Evolutionary conservation across 139 green algal genomes (phyloP).

Genomic region (Gonium pectorale): DNA sequence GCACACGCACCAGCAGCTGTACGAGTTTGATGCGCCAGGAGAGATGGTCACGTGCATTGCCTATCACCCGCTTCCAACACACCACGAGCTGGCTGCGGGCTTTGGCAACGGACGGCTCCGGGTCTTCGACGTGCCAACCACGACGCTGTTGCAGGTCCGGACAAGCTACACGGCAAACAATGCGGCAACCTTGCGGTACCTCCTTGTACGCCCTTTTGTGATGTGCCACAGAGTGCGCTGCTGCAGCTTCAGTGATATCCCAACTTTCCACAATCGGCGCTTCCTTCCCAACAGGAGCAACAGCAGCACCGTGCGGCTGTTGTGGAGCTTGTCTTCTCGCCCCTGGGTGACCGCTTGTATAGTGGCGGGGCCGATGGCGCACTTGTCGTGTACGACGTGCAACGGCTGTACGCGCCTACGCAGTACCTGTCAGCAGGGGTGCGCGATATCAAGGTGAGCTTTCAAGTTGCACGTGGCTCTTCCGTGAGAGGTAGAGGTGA

Average conservation of each 20-base stretch:
- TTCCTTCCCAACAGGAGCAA: constrained; percentile 83
- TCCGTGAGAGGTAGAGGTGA: no score
- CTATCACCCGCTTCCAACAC: constrained; percentile 61
- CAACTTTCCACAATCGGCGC: no score
- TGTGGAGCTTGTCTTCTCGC: constrained; percentile 64
- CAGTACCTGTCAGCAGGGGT: constrained; percentile 66
- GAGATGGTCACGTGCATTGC: constrained; percentile 61
- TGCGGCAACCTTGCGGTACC: no score
- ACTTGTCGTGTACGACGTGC: constrained; percentile 78
- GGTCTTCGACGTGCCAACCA: constrained; percentile 78
- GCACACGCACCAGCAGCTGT: constrained; percentile 66
- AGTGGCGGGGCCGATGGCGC: constrained; percentile 74
- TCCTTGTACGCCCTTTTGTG: no score
- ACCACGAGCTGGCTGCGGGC: constrained; percentile 73
- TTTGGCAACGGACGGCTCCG: constrained; percentile 72
- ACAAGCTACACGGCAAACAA: no score
- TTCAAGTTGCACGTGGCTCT: no score
- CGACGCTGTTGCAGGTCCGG: constrained; percentile 71
- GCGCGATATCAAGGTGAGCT: constrained; percentile 45
- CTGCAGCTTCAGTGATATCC: no score
- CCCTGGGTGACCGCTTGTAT: constrained; percentile 70
- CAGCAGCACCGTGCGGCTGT: constrained; percentile 73
- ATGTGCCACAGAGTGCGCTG: no score
- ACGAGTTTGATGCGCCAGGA: constrained; percentile 75
- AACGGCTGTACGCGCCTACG: constrained; percentile 66